Percentiles rank a stretch among this genome's conserved stretches.
Evolutionary conservation across 2,329 filamentous ascomycete species (phyloP).

Genomic region (Paramyrothecium sp.): DNA sequence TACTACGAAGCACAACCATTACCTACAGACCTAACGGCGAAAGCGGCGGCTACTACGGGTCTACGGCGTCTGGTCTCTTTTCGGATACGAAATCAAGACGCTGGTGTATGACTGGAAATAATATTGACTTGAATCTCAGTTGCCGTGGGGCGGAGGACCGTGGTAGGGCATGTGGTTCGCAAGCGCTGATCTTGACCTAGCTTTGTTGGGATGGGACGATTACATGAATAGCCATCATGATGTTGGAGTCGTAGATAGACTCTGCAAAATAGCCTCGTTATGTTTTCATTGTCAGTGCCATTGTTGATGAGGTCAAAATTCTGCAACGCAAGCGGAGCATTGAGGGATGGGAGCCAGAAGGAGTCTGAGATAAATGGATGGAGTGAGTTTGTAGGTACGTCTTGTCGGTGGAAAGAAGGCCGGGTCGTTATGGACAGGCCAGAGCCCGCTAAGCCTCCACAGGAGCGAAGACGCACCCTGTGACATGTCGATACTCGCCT

Average conservation of each 20-base stretch:
- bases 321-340: not conserved
- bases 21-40: too few species aligned
- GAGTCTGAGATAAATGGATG: too few species aligned
- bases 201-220: not conserved
- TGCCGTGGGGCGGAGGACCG: not conserved
- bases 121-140: not conserved
- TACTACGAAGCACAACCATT: not conserved
- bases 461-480: too few species aligned
- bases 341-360: too few species aligned
- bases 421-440: too few species aligned
- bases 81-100: not conserved
- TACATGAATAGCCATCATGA: not conserved
- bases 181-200: not conserved
- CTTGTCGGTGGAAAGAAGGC: too few species aligned
- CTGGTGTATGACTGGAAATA: not conserved
- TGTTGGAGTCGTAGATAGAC: not conserved
- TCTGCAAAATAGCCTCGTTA: not conserved
- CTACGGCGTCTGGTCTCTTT: not conserved
- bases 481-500: too few species aligned
- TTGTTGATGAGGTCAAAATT: not conserved
- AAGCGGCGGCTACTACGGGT: too few species aligned
- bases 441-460: too few species aligned
- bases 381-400: too few species aligned
- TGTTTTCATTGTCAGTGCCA: not conserved
- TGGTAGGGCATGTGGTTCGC: not conserved